Evolutionary conservation across 2,329 filamentous ascomycete genomes (phyloP), one percentile per base, ranked within the genome.

Genomic region (Fusarium tjaetaba): DNA sequence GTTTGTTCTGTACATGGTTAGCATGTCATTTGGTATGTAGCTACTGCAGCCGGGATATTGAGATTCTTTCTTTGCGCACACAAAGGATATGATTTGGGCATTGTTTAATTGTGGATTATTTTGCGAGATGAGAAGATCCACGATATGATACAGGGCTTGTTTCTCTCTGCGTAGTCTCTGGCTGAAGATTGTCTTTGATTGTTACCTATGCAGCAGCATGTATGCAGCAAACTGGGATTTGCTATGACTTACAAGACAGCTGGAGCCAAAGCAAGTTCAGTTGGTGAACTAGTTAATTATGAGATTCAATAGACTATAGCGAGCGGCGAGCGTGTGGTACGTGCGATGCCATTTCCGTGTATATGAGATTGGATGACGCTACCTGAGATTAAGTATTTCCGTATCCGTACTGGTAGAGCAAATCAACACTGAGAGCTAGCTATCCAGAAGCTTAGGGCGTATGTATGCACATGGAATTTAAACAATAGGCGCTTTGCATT

Each of bases 301-400:
- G 32, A 53, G 36, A 34, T 53, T 36, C 39, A 51, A 65, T 28
- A 48, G 39, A n/a, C 39, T 26, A 22, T 52, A 67, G 28, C 45
- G 49, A 51, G 61, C 20, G 45, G 41, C 51, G 55, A 67, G 61
- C 26, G 56, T 48, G 41, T 70, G 65, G 69, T 58, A 70, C 55
- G 59, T 70, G 69, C 65, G 34, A 72, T 71, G 48, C 52, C 52
- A 59, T 57, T 52, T 57, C 56, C 43, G 57, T 63, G 36, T 57
- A 22, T 45, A 46, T 62, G 56, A 30, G 43, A 73, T 46, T 26
- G 68, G 26, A 70, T 39, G 61, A 26, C 41, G 46, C 53, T 71
- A 71, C 55, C 49, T 53, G 43, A 41, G 28, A 39, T 45, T 28
- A 60, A 49, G 64, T 58, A 69, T 32, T 56, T 45, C 30, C 18